These are phyloP conservation scores for Taphrina communis DNA, from an alignment of 1,139 yeast species.

Conservation along the genomic window DNA sequence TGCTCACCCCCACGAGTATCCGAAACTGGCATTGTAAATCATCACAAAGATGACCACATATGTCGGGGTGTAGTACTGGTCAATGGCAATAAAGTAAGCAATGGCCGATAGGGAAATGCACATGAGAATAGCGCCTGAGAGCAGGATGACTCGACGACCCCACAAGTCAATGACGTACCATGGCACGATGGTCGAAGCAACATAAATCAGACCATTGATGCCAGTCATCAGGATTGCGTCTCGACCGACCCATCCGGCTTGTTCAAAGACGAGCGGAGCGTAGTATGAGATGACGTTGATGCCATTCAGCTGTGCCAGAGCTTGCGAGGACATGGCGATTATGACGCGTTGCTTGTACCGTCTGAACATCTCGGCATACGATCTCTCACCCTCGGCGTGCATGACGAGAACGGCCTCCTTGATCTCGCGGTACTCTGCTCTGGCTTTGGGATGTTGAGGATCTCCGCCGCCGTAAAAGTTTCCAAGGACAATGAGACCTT, in stretches of 20 bases:
- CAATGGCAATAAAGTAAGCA: constrained; percentile 67
- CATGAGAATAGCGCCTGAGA: constrained; percentile 82
- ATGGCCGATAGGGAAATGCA: constrained; percentile 69
- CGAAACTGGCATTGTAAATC: constrained; percentile 65
- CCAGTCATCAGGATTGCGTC: constrained; percentile 92
- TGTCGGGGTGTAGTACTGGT: constrained; percentile 67
- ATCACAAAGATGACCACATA: constrained; percentile 78
- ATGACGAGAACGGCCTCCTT: constrained; percentile 79
- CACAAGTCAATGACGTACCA: constrained; percentile 89
- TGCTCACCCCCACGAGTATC: constrained; percentile 35
- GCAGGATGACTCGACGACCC: constrained; percentile 84
- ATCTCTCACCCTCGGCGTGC: constrained; percentile 76
- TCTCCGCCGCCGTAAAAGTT: constrained; percentile 74
- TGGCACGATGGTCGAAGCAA: constrained; percentile 79
- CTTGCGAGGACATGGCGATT: constrained; percentile 87
- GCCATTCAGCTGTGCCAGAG: constrained; percentile 92
- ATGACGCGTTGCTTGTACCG: constrained; percentile 77
- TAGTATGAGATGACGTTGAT: constrained; percentile 90
- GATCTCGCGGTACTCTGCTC: constrained; percentile 73
- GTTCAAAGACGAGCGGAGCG: constrained; percentile 91
- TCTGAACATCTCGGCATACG: constrained; percentile 72
- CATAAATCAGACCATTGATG: constrained; percentile 77
- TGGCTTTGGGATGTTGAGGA: constrained; percentile 62
- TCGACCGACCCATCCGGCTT: constrained; percentile 93
- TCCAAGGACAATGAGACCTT: constrained; percentile 83